Evolutionary conservation across 192 early-diverging fungal genomes (phyloP).

Genomic region (Pecoramyces ruminantium): DNA sequence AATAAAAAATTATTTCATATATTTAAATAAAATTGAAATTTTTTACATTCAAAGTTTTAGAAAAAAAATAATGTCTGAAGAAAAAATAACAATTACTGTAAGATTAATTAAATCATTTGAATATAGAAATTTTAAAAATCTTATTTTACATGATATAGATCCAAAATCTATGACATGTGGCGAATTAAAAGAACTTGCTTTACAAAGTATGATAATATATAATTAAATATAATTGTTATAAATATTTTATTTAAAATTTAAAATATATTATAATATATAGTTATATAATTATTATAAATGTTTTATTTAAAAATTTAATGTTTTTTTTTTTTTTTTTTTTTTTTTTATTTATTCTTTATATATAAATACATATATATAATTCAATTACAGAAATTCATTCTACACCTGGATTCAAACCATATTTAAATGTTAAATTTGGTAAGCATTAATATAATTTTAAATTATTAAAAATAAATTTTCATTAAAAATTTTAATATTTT

Average conservation of each 20-base stretch:
- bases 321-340: too few species aligned
- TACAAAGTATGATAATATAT: conserved; percentile 25
- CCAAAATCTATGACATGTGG: conserved; percentile 41
- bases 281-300: too few species aligned
- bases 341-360: too few species aligned
- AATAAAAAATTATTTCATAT: too few species aligned
- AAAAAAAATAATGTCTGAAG: not conserved
- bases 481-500: too few species aligned
- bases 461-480: too few species aligned
- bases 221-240: not conserved
- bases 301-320: too few species aligned
- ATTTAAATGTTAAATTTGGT: conserved; percentile 49
- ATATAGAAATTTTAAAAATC: conserved; percentile 68
- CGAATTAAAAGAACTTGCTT: conserved; percentile 32
- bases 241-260: too few species aligned
- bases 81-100: conserved; percentile 44
- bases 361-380: too few species aligned
- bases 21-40: too few species aligned
- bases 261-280: too few species aligned
- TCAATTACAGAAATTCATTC: conserved; percentile 50
- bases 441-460: conserved; percentile 2
- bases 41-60: too few species aligned
- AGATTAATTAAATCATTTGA: conserved; percentile 81
- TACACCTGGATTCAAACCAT: conserved; percentile 47
- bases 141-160: conserved; percentile 59